A percentile compares a stretch with the other conserved stretches of the same genome.
phyloP scores from a whole-genome alignment of 1,139 yeast species.

The Debaryomyces sp. region DNA sequence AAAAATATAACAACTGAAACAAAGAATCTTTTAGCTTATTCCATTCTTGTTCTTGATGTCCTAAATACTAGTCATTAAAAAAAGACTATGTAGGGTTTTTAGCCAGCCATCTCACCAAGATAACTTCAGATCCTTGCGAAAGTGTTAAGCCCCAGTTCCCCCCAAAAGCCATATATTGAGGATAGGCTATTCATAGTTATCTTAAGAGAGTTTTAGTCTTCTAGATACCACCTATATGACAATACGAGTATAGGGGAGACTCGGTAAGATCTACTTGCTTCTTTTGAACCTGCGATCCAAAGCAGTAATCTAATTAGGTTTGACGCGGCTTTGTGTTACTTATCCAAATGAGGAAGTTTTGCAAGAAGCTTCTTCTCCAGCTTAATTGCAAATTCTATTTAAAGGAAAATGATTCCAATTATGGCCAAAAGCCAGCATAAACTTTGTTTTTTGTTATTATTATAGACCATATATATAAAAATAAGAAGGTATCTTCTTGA shows the following conservation, averaged over 20 bases:
- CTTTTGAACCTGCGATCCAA: background rate
- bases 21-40: background rate
- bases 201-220: background rate
- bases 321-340: constrained; percentile 2
- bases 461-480: background rate
- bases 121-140: too few relatives aligned
- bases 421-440: background rate
- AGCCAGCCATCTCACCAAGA: too few relatives aligned
- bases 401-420: background rate
- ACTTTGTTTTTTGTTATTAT: background rate
- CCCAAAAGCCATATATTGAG: background rate
- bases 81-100: background rate
- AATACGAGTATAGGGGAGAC: background rate
- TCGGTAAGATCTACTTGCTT: background rate
- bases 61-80: background rate
- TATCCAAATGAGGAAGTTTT: constrained; percentile 2
- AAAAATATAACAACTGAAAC: too few relatives aligned
- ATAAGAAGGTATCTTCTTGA: background rate
- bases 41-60: background rate
- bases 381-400: background rate
- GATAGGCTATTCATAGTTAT: background rate
- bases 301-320: background rate
- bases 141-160: too few relatives aligned
- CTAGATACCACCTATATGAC: background rate
- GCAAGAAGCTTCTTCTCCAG: background rate